phyloP scores from a whole-genome alignment of 495 filamentous ascomycete genomes.

The Thermothielavioides terrestris region DNA sequence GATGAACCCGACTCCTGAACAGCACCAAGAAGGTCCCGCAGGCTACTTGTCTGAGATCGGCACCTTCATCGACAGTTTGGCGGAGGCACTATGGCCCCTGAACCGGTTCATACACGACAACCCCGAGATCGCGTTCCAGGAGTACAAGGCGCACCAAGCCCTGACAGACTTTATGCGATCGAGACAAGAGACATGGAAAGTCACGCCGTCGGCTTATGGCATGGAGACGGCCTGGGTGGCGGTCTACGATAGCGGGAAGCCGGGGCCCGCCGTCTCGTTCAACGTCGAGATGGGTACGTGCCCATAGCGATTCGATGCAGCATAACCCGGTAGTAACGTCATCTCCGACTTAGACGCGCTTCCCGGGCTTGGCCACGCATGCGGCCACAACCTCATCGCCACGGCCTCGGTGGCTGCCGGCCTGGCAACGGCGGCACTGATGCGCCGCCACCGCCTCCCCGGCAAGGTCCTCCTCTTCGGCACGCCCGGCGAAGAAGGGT shows the following conservation, averaged over 20 bases:
- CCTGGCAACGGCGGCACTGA: conserved; percentile 45
- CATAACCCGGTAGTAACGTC: no score
- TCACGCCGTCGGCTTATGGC: conserved; percentile 47
- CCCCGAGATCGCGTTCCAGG: conserved; percentile 51
- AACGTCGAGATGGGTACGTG: conserved; percentile 49
- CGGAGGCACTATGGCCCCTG: conserved; percentile 32
- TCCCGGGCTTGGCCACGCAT: conserved; percentile 55
- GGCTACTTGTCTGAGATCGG: conserved; percentile 25
- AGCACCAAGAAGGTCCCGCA: neutral
- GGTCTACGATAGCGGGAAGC: conserved; percentile 39
- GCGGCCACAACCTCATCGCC: conserved; percentile 63
- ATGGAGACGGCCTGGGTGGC: conserved; percentile 50
- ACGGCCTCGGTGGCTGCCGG: conserved; percentile 52
- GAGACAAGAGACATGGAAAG: conserved; percentile 41
- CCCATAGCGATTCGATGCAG: no score
- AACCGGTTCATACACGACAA: conserved; percentile 51
- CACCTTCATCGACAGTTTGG: conserved; percentile 28
- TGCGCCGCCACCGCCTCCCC: conserved; percentile 38
- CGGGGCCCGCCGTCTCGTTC: conserved; percentile 45
- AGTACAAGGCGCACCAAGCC: conserved; percentile 49
- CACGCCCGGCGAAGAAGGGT: conserved; percentile 60
- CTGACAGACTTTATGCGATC: conserved; percentile 47
- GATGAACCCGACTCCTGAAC: no score
- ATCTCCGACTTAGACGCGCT: conserved; percentile 41
- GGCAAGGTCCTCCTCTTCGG: conserved; percentile 58